Conservation (phyloP, 2,329 filamentous ascomycete genomes). For the Trichoderma sp. region DNA sequence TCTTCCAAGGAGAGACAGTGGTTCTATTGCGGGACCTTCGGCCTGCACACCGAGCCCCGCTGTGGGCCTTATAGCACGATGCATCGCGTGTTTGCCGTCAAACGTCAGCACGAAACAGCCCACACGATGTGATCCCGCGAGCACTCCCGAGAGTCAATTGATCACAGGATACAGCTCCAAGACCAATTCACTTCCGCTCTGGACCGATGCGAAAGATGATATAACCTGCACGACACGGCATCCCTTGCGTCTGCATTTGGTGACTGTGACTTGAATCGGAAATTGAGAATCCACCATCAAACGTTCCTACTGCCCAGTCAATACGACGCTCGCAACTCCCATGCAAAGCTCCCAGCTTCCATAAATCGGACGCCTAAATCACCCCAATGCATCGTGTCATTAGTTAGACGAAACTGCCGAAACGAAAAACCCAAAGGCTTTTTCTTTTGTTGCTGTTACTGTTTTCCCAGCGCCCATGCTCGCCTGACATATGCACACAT, state of each 20-base stretch:
- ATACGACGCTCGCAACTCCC: background rate
- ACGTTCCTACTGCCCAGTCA: background rate
- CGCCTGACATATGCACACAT: background rate
- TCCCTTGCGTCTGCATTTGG: background rate
- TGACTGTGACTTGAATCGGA: background rate
- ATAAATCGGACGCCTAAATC: background rate
- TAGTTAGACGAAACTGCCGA: background rate
- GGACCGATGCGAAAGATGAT: background rate
- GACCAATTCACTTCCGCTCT: background rate
- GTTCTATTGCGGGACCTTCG: constrained; percentile 8
- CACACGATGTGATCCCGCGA: background rate
- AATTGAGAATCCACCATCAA: background rate
- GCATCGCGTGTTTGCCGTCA: constrained; percentile 14
- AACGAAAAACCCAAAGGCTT: background rate
- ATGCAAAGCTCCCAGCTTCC: background rate
- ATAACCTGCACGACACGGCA: background rate
- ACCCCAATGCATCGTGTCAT: background rate
- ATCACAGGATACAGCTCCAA: background rate
- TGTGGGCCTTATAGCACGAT: constrained; percentile 15
- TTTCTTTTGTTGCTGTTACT: background rate
- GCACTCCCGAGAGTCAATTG: background rate
- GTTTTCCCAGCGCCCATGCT: background rate
- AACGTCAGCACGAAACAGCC: constrained; percentile 1
- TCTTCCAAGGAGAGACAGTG: background rate
- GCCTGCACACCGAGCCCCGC: constrained; percentile 15